phyloP scores from a whole-genome alignment of 2,329 filamentous ascomycete species.

The Pseudocercospora vitis region DNA sequence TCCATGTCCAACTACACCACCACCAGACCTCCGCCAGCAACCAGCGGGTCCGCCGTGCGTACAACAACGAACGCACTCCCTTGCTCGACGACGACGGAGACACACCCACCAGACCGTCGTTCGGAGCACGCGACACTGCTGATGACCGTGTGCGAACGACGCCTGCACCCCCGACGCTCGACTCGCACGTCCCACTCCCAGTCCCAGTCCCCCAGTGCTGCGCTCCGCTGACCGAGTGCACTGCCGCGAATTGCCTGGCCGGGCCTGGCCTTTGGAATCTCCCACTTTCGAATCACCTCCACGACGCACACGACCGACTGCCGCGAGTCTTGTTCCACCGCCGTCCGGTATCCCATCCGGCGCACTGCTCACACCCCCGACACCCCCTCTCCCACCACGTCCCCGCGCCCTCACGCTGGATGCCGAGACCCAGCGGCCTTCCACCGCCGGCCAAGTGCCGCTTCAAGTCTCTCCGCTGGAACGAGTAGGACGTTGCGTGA shows the following conservation, averaged over 20 bases:
- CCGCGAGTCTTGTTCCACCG: too few species aligned
- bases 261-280: neutral
- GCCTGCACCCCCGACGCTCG: too few species aligned
- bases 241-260: conserved; percentile 1
- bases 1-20: conserved; percentile 1
- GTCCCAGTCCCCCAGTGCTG: neutral
- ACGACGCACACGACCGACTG: neutral
- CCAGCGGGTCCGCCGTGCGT: neutral
- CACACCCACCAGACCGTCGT: too few species aligned
- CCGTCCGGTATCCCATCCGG: too few species aligned
- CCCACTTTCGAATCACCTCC: neutral
- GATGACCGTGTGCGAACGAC: too few species aligned
- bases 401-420: conserved; percentile 10
- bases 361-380: neutral
- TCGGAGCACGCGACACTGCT: too few species aligned
- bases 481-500: neutral
- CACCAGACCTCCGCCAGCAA: neutral
- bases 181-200: neutral
- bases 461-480: neutral
- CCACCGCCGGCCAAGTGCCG: conserved; percentile 4
- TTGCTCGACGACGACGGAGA: neutral
- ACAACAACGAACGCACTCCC: neutral
- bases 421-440: conserved; percentile 8
- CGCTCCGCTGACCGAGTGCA: neutral
- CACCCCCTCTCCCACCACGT: neutral